These are phyloP conservation scores for Lycium barbarum DNA, from an alignment of 257 asterid genomes.

Conservation along the genomic window DNA sequence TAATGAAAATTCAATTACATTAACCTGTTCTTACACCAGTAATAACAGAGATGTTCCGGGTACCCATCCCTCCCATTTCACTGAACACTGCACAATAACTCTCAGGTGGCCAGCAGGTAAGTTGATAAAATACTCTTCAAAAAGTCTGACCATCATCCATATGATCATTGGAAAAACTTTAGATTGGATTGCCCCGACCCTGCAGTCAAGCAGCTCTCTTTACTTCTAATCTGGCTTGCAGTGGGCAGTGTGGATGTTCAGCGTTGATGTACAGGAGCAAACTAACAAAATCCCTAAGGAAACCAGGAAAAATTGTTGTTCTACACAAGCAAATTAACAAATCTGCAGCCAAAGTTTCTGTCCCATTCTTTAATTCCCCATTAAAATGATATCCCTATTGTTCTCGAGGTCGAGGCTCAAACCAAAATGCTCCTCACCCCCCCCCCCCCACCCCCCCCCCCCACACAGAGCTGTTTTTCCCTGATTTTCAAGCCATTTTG, in stretches of 20 bases:
- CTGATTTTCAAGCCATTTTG: background rate
- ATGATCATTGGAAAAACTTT: background rate
- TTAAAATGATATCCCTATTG: background rate
- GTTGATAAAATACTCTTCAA: conserved; percentile 13
- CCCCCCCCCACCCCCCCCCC: background rate
- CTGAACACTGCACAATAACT: conserved; percentile 6
- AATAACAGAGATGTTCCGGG: background rate
- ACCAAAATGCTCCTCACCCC: background rate
- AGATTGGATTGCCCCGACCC: conserved; percentile 11
- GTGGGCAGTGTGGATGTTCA: background rate
- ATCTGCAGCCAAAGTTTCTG: background rate
- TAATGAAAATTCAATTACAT: conserved; percentile 3
- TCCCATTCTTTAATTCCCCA: conserved; percentile 8
- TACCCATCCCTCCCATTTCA: conserved; percentile 15
- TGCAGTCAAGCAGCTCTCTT: background rate
- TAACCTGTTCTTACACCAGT: background rate
- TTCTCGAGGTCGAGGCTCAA: conserved; percentile 14
- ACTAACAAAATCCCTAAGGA: background rate
- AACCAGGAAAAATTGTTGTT: background rate
- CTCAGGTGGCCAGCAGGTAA: conserved; percentile 1
- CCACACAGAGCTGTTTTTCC: background rate
- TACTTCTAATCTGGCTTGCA: conserved; percentile 3
- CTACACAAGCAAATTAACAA: background rate
- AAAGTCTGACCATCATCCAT: background rate
- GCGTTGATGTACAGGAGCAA: background rate